phyloP scores from a whole-genome alignment of 176 grass and related monocot species.

The Secale cereale region DNA sequence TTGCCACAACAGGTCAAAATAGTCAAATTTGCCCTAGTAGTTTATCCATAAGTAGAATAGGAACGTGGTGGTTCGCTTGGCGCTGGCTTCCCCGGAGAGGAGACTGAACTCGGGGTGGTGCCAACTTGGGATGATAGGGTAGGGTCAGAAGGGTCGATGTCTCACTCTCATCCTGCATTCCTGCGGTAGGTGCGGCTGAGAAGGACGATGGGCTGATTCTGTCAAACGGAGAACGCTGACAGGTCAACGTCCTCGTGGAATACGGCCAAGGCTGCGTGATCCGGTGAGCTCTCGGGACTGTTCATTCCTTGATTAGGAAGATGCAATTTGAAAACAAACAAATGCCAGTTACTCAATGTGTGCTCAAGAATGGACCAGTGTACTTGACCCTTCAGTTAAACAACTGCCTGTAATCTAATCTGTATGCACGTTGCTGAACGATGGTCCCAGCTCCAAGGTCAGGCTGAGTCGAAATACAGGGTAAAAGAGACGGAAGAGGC shows the following conservation, averaged over 20 bases:
- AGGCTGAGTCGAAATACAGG: too few relatives aligned
- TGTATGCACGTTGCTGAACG: not conserved
- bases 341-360: not conserved
- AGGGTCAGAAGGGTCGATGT: not conserved
- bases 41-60: not conserved
- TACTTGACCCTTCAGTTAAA: not conserved
- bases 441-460: not conserved
- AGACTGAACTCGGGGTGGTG: not conserved
- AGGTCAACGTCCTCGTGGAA: too few relatives aligned
- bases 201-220: not conserved
- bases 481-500: too few relatives aligned
- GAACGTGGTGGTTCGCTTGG: slow-evolving; percentile 23
- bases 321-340: not conserved
- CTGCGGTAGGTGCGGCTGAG: not conserved
- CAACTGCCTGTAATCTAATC: too few relatives aligned
- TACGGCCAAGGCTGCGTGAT: too few relatives aligned
- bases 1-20: too few relatives aligned
- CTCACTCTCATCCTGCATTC: not conserved
- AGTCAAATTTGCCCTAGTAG: too few relatives aligned
- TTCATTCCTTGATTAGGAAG: not conserved
- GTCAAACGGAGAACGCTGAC: not conserved
- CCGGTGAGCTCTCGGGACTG: too few relatives aligned
- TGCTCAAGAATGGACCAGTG: not conserved
- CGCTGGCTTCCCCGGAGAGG: not conserved
- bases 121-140: not conserved